A percentile compares a stretch with the other conserved stretches of the same genome.
Evolutionary conservation across 495 filamentous ascomycete species (phyloP).

Genomic region (Alectoria sarmentosa): DNA sequence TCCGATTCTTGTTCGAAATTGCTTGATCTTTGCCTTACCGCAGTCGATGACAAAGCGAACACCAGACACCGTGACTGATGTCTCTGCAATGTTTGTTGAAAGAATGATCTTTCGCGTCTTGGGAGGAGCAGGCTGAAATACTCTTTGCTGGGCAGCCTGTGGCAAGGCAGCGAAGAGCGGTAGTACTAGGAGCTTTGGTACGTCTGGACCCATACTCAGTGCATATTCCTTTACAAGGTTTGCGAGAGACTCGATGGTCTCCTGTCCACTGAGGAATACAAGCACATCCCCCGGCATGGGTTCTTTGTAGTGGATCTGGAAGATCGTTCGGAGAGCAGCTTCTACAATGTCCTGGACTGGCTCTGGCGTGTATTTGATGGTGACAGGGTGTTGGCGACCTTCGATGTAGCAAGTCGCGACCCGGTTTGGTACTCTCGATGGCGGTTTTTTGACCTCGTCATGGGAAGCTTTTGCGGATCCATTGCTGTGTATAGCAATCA

Average conservation of each 20-base stretch:
- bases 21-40: slow-evolving; percentile 90
- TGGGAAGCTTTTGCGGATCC: background rate
- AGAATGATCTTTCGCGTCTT: slow-evolving; percentile 83
- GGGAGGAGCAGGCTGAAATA: slow-evolving; percentile 70
- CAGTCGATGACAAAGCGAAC: slow-evolving; percentile 88
- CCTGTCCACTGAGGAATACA: slow-evolving; percentile 89
- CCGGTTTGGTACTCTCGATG: background rate
- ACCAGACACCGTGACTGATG: slow-evolving; percentile 91
- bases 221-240: slow-evolving; percentile 75
- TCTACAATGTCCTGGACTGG: slow-evolving; percentile 82
- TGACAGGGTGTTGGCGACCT: slow-evolving; percentile 83
- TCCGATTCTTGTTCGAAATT: slow-evolving; percentile 76
- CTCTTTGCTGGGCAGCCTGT: slow-evolving; percentile 72
- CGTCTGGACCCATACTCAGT: slow-evolving; percentile 54
- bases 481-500: background rate
- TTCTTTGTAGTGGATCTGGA: slow-evolving; percentile 81
- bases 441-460: background rate
- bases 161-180: slow-evolving; percentile 68
- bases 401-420: slow-evolving; percentile 64
- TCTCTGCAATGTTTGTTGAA: slow-evolving; percentile 96
- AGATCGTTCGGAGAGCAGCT: slow-evolving; percentile 71
- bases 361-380: slow-evolving; percentile 65
- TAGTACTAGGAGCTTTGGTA: slow-evolving; percentile 69
- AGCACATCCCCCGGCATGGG: slow-evolving; percentile 89
- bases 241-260: slow-evolving; percentile 80